Conservation (phyloP, 2,329 filamentous ascomycete genomes). For the Chalara sp. region DNA sequence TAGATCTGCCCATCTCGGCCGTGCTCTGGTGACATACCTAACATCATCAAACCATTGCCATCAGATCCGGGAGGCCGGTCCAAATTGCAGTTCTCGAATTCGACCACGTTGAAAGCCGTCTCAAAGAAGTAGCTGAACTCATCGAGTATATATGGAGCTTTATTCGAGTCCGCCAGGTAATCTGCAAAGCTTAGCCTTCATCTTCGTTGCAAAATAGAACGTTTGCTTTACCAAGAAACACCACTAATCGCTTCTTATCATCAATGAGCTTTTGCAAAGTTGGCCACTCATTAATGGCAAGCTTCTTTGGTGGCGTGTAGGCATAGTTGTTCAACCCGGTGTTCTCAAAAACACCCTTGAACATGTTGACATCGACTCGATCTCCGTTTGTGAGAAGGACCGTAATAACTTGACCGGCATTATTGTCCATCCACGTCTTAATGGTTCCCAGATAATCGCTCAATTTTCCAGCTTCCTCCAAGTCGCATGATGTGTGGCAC, state of each 20-base stretch:
- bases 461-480: constrained; percentile 52
- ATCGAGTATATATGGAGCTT: constrained; percentile 55
- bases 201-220: too few species aligned
- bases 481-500: constrained; percentile 54
- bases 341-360: constrained; percentile 32
- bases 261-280: constrained; percentile 61
- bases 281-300: constrained; percentile 54
- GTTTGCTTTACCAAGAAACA: constrained; percentile 54
- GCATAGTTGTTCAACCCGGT: constrained; percentile 20
- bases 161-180: constrained; percentile 42
- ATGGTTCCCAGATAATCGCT: constrained; percentile 47
- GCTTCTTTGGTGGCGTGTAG: constrained; percentile 20
- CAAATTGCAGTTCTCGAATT: constrained; percentile 58
- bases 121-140: constrained; percentile 66
- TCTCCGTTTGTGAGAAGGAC: constrained; percentile 61
- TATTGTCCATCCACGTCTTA: constrained; percentile 50
- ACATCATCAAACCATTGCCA: constrained; percentile 42
- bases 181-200: constrained; percentile 38
- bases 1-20: too few species aligned
- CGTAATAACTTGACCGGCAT: constrained; percentile 55
- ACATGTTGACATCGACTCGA: constrained; percentile 44
- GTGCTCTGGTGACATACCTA: too few species aligned
- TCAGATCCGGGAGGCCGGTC: constrained; percentile 48
- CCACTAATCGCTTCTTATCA: constrained; percentile 55
- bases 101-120: constrained; percentile 57